Percentiles rank a stretch among this genome's conserved stretches.
These are phyloP conservation scores for Trichoderma hamatum DNA, from an alignment of 2,329 filamentous ascomycete species.

Conservation along the genomic window DNA sequence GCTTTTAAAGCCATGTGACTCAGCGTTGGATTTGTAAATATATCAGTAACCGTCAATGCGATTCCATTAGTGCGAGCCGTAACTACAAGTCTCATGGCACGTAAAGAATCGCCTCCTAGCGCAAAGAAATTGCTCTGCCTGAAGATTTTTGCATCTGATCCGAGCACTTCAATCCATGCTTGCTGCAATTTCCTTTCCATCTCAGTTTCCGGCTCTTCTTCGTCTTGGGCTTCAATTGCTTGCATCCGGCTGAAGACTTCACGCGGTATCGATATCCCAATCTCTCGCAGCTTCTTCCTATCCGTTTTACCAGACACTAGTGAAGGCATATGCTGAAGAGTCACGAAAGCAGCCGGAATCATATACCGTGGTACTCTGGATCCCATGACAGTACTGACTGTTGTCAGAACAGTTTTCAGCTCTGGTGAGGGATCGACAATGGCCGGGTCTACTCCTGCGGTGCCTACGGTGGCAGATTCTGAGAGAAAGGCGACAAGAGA, in stretches of 20 bases:
- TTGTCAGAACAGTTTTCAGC: conserved; percentile 37
- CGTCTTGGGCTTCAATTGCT: conserved; percentile 27
- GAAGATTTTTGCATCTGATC: conserved; percentile 40
- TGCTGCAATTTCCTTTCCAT: conserved; percentile 44
- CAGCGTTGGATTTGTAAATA: conserved; percentile 51
- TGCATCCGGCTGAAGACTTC: conserved; percentile 44
- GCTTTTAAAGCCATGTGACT: conserved; percentile 45
- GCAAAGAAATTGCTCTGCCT: conserved; percentile 51
- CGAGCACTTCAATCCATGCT: conserved; percentile 46
- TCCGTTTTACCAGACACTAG: conserved; percentile 55
- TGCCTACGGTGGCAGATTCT: conserved; percentile 30
- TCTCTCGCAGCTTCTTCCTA: conserved; percentile 51
- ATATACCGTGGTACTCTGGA: conserved; percentile 49
- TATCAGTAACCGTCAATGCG: conserved; percentile 48
- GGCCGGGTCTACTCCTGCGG: conserved; percentile 29
- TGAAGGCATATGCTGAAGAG: conserved; percentile 49
- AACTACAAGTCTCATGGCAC: conserved; percentile 55
- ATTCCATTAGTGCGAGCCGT: conserved; percentile 46
- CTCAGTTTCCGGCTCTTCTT: conserved; percentile 43
- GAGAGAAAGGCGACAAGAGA: conserved; percentile 52
- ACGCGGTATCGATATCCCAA: conserved; percentile 47
- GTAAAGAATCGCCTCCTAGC: conserved; percentile 54
- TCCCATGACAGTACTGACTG: conserved; percentile 40
- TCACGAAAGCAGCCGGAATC: conserved; percentile 53
- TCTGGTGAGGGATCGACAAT: conserved; percentile 40